Conservation (phyloP, 2,329 filamentous ascomycete species). For the Zymoseptoria passerinii region DNA sequence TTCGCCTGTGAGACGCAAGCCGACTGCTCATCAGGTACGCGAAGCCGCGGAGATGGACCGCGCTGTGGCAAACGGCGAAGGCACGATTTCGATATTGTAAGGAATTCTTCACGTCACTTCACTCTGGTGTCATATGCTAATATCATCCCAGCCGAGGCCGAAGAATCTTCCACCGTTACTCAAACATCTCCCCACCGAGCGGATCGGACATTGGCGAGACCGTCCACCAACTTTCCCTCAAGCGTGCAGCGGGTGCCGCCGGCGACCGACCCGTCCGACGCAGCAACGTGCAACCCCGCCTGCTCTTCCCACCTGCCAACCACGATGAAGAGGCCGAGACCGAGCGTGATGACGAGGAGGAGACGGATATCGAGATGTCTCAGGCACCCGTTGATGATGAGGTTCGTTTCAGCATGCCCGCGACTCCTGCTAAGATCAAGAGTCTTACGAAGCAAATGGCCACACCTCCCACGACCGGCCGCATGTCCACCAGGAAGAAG, state of each 20-base stretch:
- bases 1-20: neutral
- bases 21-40: conserved; percentile 47
- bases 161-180: conserved; percentile 65
- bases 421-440: conserved; percentile 15
- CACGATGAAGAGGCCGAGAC: conserved; percentile 48
- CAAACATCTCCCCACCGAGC: conserved; percentile 23
- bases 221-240: conserved; percentile 22
- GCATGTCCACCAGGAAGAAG: conserved; percentile 26
- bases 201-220: conserved; percentile 28
- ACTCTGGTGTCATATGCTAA: conserved; percentile 15
- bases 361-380: conserved; percentile 44
- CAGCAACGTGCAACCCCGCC: conserved; percentile 61
- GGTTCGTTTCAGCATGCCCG: neutral
- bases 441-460: conserved; percentile 3
- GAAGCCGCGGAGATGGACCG: conserved; percentile 50
- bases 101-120: conserved; percentile 32
- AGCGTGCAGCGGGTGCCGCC: conserved; percentile 32
- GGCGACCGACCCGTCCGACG: conserved; percentile 51
- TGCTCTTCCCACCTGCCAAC: conserved; percentile 53
- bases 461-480: conserved; percentile 10
- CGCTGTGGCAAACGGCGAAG: conserved; percentile 57
- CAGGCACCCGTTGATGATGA: conserved; percentile 14
- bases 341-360: conserved; percentile 46
- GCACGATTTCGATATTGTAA: conserved; percentile 70
- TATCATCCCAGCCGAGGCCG: conserved; percentile 59